phyloP scores from a whole-genome alignment of 2,329 filamentous ascomycete genomes.

The Sordariomycetes sp. region DNA sequence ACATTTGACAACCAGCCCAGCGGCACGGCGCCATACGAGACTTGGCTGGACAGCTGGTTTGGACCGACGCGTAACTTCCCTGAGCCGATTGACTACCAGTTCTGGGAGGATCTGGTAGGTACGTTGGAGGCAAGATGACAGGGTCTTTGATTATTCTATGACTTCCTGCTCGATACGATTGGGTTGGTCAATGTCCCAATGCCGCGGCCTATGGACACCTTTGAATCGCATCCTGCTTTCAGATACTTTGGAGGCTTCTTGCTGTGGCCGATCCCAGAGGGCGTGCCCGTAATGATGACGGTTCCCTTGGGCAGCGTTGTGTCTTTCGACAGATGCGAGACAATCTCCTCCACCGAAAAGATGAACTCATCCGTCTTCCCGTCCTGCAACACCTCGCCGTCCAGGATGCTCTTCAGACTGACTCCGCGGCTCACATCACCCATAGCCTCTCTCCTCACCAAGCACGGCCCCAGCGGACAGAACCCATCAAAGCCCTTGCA shows the following conservation, averaged over 20 bases:
- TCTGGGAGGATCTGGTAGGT: constrained; percentile 11
- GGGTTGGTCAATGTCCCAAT: constrained; percentile 13
- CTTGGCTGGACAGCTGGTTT: constrained; percentile 10
- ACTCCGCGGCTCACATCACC: constrained; percentile 5
- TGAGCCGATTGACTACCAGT: constrained; percentile 12
- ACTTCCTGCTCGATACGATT: constrained; percentile 4
- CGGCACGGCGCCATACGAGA: constrained; percentile 1
- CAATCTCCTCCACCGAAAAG: constrained; percentile 17
- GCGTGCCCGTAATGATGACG: constrained; percentile 17
- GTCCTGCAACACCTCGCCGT: constrained; percentile 13
- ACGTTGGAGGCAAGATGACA: constrained; percentile 4
- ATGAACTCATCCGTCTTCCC: constrained; percentile 13
- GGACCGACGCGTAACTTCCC: constrained; percentile 11
- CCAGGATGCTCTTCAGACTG: constrained; percentile 10
- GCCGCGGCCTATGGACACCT: constrained; percentile 9
- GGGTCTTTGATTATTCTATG: background rate
- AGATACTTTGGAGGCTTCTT: constrained; percentile 10
- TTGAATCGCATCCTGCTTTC: constrained; percentile 7
- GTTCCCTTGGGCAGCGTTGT: constrained; percentile 15
- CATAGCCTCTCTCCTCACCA: constrained; percentile 7
- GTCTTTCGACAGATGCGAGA: constrained; percentile 12
- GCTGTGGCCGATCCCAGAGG: constrained; percentile 12
- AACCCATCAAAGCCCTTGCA: constrained; percentile 40
- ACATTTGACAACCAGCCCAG: background rate
- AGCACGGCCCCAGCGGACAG: constrained; percentile 30